Base-by-base conservation (phyloP, 805 yeast genomes). In the Vanderwaltozyma verrucispora region DNA sequence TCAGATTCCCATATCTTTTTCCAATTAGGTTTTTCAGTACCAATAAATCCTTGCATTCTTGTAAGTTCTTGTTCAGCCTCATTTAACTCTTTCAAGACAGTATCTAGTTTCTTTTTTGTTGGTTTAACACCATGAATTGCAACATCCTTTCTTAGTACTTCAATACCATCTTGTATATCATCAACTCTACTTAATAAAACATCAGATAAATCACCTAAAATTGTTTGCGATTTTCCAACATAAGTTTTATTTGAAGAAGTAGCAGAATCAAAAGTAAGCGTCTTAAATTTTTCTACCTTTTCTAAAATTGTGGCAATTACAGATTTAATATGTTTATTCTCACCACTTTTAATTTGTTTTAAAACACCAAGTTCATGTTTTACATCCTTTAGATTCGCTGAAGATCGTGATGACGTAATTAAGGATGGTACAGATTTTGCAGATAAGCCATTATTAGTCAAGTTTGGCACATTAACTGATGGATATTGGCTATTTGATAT, bases 1-100 rank as follows among this genome's bases (percentile, higher is more conserved):
- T 87, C 96, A 5, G 79, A 65, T 54, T 88, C 96, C 96, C 98
- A 89, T 8, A 85, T 79, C 47, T 74, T 74, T 53, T 84, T 83
- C 95, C 97, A 87, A 24, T 75, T 76, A 6, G 87, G 79, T 46
- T 82, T 82, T 53, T 87, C 97, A 4, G 66, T 64, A 1, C 59
- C 50, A 28, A 92, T 78, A 50, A 74, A 86, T 4, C 61, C 62
- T n/a, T 71, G 67, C 70, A 87, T 71, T 2, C 59, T 59, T 1
- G 58, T 58, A 30, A 89, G 65, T 14, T 71, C 70, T 0, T 49
- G 33, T 38, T 72, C 70, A 0, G 94, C 88, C 1, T 62, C 65
- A 4, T 51, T 62, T 18, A 92, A 67, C 43, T 88, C 94, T 46
- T 74, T 74, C 7, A 69, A 53, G 2, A 89, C 80, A 16, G 68